Percentiles rank a stretch among this genome's conserved stretches.
Evolutionary conservation across 2,329 filamentous ascomycete species (phyloP).

Genomic region (Exophiala sp.): DNA sequence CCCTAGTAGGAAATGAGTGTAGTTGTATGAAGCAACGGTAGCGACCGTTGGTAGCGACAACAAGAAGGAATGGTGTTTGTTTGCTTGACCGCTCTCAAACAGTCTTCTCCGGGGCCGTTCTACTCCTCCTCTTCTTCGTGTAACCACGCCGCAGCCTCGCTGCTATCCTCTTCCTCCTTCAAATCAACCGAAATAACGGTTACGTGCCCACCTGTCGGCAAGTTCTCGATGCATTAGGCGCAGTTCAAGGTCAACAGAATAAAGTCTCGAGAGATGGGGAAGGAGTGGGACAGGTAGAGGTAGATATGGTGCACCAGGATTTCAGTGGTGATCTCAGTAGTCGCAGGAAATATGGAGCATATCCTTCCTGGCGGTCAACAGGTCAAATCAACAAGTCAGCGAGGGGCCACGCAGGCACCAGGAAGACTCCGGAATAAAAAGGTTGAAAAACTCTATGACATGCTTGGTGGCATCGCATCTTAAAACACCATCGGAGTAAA

Average conservation of each 20-base stretch:
- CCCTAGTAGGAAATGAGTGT: neutral
- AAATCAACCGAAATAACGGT: slow-evolving; percentile 43
- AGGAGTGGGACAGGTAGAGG: neutral
- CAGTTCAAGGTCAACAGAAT: neutral
- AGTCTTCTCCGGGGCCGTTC: neutral
- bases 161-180: neutral
- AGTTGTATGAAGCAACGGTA: neutral
- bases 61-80: neutral
- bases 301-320: neutral
- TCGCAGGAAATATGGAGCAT: too few relatives aligned
- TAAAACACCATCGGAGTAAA: too few relatives aligned
- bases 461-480: too few relatives aligned
- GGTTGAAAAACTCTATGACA: too few relatives aligned
- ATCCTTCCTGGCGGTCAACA: too few relatives aligned
- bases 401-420: too few relatives aligned
- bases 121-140: slow-evolving; percentile 3
- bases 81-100: neutral
- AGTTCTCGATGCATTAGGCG: slow-evolving; percentile 50
- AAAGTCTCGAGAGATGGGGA: neutral
- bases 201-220: slow-evolving; percentile 49
- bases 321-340: too few relatives aligned
- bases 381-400: too few relatives aligned
- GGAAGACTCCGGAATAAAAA: too few relatives aligned
- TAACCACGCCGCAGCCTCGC: neutral
- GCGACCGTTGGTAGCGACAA: neutral